Evolutionary conservation across 2,329 filamentous ascomycete species (phyloP).

Genomic region (Nemania diffusa): DNA sequence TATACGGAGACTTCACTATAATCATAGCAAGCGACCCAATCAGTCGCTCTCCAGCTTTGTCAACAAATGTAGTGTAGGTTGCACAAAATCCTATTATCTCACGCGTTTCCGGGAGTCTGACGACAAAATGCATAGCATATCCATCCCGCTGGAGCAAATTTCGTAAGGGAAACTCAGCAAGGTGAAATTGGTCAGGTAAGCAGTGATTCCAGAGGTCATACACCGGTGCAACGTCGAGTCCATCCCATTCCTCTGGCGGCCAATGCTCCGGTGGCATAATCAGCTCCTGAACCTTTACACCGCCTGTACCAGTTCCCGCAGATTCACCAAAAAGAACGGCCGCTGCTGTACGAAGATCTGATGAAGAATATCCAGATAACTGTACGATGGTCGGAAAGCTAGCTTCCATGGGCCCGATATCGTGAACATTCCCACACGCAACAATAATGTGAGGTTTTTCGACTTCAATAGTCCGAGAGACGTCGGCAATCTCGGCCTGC

Average conservation of each 20-base stretch:
- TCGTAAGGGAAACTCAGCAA: slow-evolving; percentile 56
- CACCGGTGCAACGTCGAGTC: slow-evolving; percentile 50
- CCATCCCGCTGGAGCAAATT: slow-evolving; percentile 64
- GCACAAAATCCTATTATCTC: slow-evolving; percentile 67
- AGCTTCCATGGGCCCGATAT: slow-evolving; percentile 52
- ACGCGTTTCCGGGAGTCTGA: slow-evolving; percentile 58
- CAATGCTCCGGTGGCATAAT: slow-evolving; percentile 52
- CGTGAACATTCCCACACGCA: slow-evolving; percentile 59
- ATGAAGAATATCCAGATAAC: slow-evolving; percentile 58
- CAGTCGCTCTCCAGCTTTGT: slow-evolving; percentile 62
- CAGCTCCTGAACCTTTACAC: slow-evolving; percentile 47
- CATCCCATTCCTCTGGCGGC: slow-evolving; percentile 54
- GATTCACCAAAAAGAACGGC: slow-evolving; percentile 61
- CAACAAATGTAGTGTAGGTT: slow-evolving; percentile 67
- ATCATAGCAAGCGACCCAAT: slow-evolving; percentile 67
- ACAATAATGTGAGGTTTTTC: slow-evolving; percentile 63
- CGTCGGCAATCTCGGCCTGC: slow-evolving; percentile 63
- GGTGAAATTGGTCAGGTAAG: slow-evolving; percentile 58
- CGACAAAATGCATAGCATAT: slow-evolving; percentile 67
- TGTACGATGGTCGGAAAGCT: slow-evolving; percentile 65
- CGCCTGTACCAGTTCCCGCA: slow-evolving; percentile 29
- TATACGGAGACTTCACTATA: slow-evolving; percentile 61
- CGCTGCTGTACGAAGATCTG: slow-evolving; percentile 62
- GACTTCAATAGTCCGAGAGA: slow-evolving; percentile 57
- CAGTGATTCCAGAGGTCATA: slow-evolving; percentile 60